A percentile compares a stretch with the other conserved stretches of the same genome.
These are phyloP conservation scores for Globisporangium takayamanum DNA, from an alignment of 352 stramenopile species.

Conservation along the genomic window DNA sequence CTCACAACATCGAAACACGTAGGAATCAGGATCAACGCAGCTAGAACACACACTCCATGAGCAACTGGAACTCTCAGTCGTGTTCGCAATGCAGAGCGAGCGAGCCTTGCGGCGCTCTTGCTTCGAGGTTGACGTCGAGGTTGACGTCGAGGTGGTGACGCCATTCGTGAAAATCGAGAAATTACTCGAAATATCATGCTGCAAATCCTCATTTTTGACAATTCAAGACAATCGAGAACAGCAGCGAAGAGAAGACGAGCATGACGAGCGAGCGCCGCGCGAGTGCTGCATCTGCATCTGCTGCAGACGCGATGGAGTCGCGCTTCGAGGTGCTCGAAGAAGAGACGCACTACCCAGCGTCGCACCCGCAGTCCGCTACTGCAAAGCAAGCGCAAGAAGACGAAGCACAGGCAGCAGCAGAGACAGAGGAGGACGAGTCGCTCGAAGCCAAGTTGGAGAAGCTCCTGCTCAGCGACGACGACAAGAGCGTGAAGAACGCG, in stretches of 20 bases:
- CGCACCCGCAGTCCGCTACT: slow-evolving; percentile 22
- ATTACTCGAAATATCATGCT: no score
- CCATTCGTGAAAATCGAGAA: no score
- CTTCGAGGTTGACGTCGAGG: no score
- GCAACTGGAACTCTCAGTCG: no score
- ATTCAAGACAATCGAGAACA: background rate
- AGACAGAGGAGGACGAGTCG: slow-evolving; percentile 36
- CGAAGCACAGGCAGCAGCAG: slow-evolving; percentile 10
- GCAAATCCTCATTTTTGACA: background rate
- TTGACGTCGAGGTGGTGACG: no score
- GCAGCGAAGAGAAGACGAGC: background rate
- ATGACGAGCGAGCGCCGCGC: slow-evolving; percentile 7
- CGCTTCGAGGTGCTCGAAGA: slow-evolving; percentile 85
- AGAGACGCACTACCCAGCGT: slow-evolving; percentile 65
- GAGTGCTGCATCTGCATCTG: background rate
- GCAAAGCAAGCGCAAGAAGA: slow-evolving; percentile 13
- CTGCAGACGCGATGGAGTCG: slow-evolving; percentile 18
- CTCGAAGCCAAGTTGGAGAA: slow-evolving; percentile 60
- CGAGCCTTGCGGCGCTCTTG: no score
- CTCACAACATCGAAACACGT: no score
- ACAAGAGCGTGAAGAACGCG: slow-evolving; percentile 56
- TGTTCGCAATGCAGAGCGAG: no score
- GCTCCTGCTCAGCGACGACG: slow-evolving; percentile 38
- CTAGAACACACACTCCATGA: no score
- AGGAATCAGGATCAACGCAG: no score